Base-by-base conservation (phyloP, 148 eudicot genomes). In the Silene latifolia region DNA sequence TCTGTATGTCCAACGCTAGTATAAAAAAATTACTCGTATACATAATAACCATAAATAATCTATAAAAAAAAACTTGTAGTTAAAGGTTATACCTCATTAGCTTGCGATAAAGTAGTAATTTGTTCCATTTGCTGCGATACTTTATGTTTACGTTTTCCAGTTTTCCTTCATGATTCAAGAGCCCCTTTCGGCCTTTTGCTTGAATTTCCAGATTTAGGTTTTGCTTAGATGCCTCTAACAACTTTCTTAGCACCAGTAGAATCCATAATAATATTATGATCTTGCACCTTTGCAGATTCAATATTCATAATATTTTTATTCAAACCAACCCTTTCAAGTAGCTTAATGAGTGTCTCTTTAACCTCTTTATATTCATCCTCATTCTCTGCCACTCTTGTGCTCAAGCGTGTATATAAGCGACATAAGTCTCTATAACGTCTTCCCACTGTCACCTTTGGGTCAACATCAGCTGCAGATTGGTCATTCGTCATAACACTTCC, bases 141-240 rank as follows among this genome's bases (percentile, higher is more conserved):
- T 25, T 25, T 62, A 13, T 24, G 32, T 62, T 11, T 62, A 13
- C 32, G 23, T 9, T 27, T 27, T 27, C n/a, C 9, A 0, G n/a
- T 64, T 21, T 12, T 54, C 15, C 14, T 71, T 15, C 63, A 12
- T 54, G 3, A 12, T 24, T 71, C 62, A 8, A 71, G 73, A 23
- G 73, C 73, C 0, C 42, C 15, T 27, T 71, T 71, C 0, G 60
- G 62, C 17, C 73, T 23, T 54, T 71, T 54, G 61, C 73, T 53
- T 71, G 73, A 71, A 15, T 71, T 51, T 51, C 62, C 73, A 44
- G 62, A 7, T 42, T 39, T 67, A 0, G 24, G 23, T 9, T 67
- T 67, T 20, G 8, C 24, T 7, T 67, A 42, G 6, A 57, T 57
- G 7, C 60, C 60, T 15, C 20, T 57, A n/a, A 57, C 60, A 0